A percentile compares a stretch with the other conserved stretches of the same genome.
Evolutionary conservation across 2,329 filamentous ascomycete species (phyloP).

Genomic region (Colletotrichum graminicola): DNA sequence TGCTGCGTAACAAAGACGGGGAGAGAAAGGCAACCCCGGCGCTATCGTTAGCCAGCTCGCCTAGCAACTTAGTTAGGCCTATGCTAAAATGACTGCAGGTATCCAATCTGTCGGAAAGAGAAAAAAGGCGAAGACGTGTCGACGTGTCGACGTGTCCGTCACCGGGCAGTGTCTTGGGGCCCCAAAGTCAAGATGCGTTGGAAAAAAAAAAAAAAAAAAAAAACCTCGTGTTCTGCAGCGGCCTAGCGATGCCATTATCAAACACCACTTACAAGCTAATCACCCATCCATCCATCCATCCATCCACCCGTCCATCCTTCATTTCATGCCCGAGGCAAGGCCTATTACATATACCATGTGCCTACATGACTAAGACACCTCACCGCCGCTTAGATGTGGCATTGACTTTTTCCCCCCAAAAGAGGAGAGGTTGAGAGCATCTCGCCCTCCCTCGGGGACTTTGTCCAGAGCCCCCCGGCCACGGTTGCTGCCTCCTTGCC

Average conservation of each 20-base stretch:
- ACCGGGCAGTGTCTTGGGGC: constrained; percentile 11
- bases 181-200: not conserved
- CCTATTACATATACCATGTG: too few species aligned
- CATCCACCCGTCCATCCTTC: not conserved
- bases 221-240: not conserved
- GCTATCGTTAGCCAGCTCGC: constrained; percentile 1
- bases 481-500: constrained; percentile 1
- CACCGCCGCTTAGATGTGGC: constrained; percentile 33
- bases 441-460: constrained; percentile 5
- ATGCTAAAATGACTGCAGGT: constrained; percentile 21
- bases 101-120: constrained; percentile 10
- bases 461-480: not conserved
- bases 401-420: not conserved
- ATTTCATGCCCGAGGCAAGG: too few species aligned
- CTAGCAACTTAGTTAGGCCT: constrained; percentile 9
- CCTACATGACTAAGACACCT: constrained; percentile 19
- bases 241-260: constrained; percentile 1
- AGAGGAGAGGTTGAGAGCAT: not conserved
- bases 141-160: constrained; percentile 17
- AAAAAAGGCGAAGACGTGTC: not conserved
- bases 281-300: not conserved
- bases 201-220: not conserved
- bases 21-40: not conserved
- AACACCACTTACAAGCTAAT: not conserved
- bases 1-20: too few species aligned